Conservation (phyloP, 306 rosid species). For the Rubus parviflorus region DNA sequence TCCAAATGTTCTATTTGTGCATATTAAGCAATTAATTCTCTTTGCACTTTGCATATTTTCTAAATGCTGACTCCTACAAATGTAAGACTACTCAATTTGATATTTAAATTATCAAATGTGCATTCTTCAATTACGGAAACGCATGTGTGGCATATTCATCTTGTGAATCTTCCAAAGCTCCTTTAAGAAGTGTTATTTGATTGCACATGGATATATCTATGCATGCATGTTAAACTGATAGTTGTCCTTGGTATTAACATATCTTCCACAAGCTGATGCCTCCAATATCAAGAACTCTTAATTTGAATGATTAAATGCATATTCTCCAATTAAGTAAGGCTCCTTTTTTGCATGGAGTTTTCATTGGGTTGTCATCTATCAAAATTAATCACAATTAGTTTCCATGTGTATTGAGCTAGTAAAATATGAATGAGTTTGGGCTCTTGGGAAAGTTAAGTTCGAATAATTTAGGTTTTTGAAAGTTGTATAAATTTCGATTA, state of each 20-base stretch:
- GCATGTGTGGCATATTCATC: not conserved
- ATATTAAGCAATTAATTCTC: not conserved
- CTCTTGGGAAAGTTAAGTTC: not conserved
- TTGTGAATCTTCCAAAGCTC: not conserved
- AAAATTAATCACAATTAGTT: not conserved
- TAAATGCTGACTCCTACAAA: not conserved
- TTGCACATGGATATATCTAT: not conserved
- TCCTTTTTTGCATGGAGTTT: not conserved
- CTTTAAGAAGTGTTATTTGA: not conserved
- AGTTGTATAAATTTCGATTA: not conserved
- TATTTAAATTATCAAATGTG: not conserved
- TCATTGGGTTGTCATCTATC: not conserved
- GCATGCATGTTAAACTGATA: not conserved
- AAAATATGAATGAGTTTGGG: not conserved
- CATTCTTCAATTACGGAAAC: not conserved
- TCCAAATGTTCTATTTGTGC: not conserved
- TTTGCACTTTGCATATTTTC: not conserved
- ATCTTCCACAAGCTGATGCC: not conserved
- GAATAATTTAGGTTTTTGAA: not conserved
- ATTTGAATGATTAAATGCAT: not conserved
- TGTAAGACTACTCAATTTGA: not conserved
- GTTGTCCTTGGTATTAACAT: not conserved
- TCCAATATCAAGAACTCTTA: not conserved
- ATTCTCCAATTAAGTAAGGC: not conserved
- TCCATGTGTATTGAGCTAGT: not conserved